Evolutionary conservation across 768 basidiomycete species (phyloP).

Genomic region (Boletus vermiculosoides): DNA sequence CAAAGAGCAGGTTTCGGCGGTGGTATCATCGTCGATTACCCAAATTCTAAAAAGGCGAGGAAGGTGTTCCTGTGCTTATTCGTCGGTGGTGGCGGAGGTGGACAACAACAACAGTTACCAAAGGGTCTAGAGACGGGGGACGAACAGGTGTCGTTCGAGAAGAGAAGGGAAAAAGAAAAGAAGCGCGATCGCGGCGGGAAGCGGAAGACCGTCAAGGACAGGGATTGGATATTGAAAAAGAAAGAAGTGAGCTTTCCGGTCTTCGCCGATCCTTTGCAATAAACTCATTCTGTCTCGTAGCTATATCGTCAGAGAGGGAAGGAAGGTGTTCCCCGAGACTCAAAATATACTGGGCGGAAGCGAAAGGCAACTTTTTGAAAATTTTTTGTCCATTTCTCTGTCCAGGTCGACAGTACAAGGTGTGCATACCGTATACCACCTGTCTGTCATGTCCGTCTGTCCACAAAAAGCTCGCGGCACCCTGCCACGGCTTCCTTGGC

Average conservation of each 20-base stretch:
- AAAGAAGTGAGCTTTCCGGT: slow-evolving; percentile 68
- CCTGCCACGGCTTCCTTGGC: slow-evolving; percentile 53
- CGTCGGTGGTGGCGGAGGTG: slow-evolving; percentile 71
- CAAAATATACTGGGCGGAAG: slow-evolving; percentile 91
- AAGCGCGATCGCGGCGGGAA: slow-evolving; percentile 60
- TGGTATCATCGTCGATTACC: slow-evolving; percentile 95
- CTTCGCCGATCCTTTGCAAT: neutral
- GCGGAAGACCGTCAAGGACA: slow-evolving; percentile 69
- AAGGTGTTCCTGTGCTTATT: slow-evolving; percentile 95
- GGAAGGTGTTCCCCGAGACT: slow-evolving; percentile 78
- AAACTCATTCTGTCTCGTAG: slow-evolving; percentile 35
- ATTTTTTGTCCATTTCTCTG: neutral
- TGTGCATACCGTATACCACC: slow-evolving; percentile 11
- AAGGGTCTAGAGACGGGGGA: slow-evolving; percentile 73
- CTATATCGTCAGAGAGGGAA: slow-evolving; percentile 84
- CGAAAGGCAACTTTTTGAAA: slow-evolving; percentile 71
- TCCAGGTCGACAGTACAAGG: neutral
- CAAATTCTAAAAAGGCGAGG: slow-evolving; percentile 92
- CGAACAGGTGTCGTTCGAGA: slow-evolving; percentile 68
- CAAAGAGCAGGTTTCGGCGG: slow-evolving; percentile 96
- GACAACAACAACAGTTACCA: slow-evolving; percentile 65
- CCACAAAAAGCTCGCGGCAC: slow-evolving; percentile 44
- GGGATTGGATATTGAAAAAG: slow-evolving; percentile 94
- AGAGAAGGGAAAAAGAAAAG: slow-evolving; percentile 67
- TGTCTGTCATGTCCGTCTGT: slow-evolving; percentile 28